Conservation (phyloP, 805 yeast species). For the Suhomyces sp. region DNA sequence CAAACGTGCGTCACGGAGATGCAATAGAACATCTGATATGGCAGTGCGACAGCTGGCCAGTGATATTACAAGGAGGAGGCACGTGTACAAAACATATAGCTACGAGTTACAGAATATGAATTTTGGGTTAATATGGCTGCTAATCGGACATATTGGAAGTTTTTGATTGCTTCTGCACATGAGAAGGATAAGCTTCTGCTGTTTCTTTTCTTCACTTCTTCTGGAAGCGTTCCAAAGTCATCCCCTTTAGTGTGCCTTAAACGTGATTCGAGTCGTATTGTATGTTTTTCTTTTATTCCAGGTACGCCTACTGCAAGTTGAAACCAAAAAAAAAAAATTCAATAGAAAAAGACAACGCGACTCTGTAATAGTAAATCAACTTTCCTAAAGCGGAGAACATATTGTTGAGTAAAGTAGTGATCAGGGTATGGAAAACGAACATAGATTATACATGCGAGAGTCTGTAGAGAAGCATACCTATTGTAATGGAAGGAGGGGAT, state of each 20-base stretch:
- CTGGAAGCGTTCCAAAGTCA: neutral
- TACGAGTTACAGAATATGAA: no score
- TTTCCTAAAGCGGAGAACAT: conserved; percentile 1
- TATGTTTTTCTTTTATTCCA: neutral
- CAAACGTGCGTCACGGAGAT: neutral
- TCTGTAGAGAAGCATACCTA: neutral
- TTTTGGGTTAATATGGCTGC: no score
- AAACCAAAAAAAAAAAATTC: neutral
- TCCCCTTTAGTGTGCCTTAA: neutral
- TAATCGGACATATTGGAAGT: neutral
- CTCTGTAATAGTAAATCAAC: conserved; percentile 1
- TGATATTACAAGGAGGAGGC: no score
- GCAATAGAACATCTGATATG: neutral
- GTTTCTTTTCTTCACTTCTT: neutral
- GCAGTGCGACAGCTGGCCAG: no score
- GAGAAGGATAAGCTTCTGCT: neutral
- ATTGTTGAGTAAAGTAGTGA: neutral
- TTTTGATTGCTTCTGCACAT: neutral
- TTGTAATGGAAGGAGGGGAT: neutral
- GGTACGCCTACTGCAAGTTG: neutral
- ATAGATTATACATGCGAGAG: neutral
- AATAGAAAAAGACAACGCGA: neutral
- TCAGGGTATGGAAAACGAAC: neutral
- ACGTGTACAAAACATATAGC: no score
- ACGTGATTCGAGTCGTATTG: neutral